A percentile compares a stretch with the other conserved stretches of the same genome.
These are phyloP conservation scores for Pelargonium myrrhifolium DNA, from an alignment of 441 rosid species.

Conservation along the genomic window DNA sequence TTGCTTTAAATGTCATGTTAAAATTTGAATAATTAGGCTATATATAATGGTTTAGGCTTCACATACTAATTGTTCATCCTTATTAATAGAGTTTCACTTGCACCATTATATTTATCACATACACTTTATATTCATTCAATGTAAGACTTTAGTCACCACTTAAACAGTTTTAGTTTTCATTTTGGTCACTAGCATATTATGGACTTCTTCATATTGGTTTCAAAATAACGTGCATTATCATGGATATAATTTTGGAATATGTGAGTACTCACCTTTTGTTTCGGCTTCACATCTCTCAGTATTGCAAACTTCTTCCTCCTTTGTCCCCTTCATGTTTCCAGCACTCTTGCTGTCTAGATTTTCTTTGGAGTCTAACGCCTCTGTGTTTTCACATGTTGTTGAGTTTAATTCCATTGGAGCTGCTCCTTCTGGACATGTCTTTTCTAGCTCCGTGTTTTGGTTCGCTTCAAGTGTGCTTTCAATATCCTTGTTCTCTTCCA, in stretches of 20 bases:
- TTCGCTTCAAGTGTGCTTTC: slow-evolving; percentile 20
- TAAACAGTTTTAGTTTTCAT: neutral
- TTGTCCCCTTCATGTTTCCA: slow-evolving; percentile 15
- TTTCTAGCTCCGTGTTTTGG: slow-evolving; percentile 17
- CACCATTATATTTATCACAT: too few species aligned
- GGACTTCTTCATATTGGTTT: neutral
- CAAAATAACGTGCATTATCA: neutral
- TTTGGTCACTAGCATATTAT: neutral
- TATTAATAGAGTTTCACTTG: too few species aligned
- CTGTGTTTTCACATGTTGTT: slow-evolving; percentile 17
- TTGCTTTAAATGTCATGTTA: too few species aligned
- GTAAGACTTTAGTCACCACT: too few species aligned
- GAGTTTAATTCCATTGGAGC: slow-evolving; percentile 17
- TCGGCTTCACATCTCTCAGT: slow-evolving; percentile 11
- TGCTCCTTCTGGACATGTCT: slow-evolving; percentile 12
- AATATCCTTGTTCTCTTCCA: slow-evolving; percentile 17
- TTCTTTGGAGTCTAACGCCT: slow-evolving; percentile 17
- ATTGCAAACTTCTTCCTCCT: slow-evolving; percentile 20
- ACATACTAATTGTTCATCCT: too few species aligned
- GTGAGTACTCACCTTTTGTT: slow-evolving; percentile 22
- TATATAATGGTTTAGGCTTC: too few species aligned
- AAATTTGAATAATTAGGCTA: too few species aligned
- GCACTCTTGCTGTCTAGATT: slow-evolving; percentile 11
- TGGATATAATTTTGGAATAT: neutral
- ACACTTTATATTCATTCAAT: too few species aligned